Conservation (phyloP, 2,329 filamentous ascomycete species). For the Diaporthe batatas region DNA sequence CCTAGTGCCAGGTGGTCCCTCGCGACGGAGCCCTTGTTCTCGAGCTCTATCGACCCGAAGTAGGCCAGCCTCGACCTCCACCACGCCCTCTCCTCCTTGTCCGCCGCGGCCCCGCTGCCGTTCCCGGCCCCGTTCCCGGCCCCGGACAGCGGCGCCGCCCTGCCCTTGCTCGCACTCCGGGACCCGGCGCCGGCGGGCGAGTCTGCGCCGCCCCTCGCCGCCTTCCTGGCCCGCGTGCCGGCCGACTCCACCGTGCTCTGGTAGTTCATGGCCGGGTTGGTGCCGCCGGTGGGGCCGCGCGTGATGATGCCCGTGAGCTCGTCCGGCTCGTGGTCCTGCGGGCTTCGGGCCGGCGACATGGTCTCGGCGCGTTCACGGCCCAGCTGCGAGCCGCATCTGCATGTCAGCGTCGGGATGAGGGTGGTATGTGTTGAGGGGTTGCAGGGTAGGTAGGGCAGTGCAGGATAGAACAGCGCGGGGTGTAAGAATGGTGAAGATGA, state of each 20-base stretch:
- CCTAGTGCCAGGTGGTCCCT: constrained; percentile 85
- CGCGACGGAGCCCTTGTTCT: constrained; percentile 88
- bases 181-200: neutral
- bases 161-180: constrained; percentile 20
- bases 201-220: neutral
- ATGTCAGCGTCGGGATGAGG: neutral
- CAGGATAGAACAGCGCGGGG: neutral
- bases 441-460: neutral
- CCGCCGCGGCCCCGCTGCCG: constrained; percentile 36
- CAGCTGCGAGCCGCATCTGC: constrained; percentile 31
- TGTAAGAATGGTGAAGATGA: neutral
- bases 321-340: constrained; percentile 37
- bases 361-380: constrained; percentile 42
- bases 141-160: constrained; percentile 1
- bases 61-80: constrained; percentile 68
- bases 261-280: constrained; percentile 38
- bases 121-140: constrained; percentile 42
- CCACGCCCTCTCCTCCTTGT: constrained; percentile 49
- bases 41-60: constrained; percentile 77
- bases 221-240: constrained; percentile 30
- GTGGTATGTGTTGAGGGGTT: neutral
- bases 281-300: constrained; percentile 9
- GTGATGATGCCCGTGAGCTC: constrained; percentile 39
- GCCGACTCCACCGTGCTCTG: constrained; percentile 37
- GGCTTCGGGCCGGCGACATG: constrained; percentile 39